Evolutionary conservation across 2,329 filamentous ascomycete genomes (phyloP), one percentile per base, ranked within the genome.

Genomic region (Fusarium sp.): DNA sequence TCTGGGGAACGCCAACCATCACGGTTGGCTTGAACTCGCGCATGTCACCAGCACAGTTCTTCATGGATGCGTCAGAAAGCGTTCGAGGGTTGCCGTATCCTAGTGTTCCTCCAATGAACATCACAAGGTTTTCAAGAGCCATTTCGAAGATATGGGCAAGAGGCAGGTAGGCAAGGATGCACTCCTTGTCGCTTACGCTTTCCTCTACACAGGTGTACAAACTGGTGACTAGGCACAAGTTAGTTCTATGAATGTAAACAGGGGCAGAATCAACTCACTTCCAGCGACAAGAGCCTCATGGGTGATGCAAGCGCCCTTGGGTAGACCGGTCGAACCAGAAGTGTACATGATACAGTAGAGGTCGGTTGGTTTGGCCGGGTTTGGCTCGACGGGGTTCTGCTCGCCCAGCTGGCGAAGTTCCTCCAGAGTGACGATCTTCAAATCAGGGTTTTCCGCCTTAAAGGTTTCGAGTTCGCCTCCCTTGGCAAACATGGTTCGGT

Each of bases 61-160:
- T 90, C 80, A 97, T 91, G 20, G 92, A 96, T 5, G 83, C 81
- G 76, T 98, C 95, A 9, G 94, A 92, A 56, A 99, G 85, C 0
- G 96, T 98, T 74, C 93, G 90, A 19, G 94, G 91, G 77, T 92
- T 95, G 63, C 95, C 96, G 78, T 98, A 98, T 59, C 96, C 96
- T 82, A 99, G 90, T 32, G 92, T 94, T 72, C 91, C 94, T 71
- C 96, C 96, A 84, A 95, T 92, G 81, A 90, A 96, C 64, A 99
- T 81, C 60, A 92, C 93, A 9, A 95, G 84, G 78, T 97, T 97
- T 81, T 99, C 96, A 70, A 99, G 93, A 61, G 95, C 92, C 79
- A 97, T 96, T 80, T 99, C 96, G 74, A 99, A 89, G 74, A 98
- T 98, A 77, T 99, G 96, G 3, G 96, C 94, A 53, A 97, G 89